Evolutionary conservation across 1,284 basidiomycete species (phyloP).

Genomic region (Ganoderma sp.): DNA sequence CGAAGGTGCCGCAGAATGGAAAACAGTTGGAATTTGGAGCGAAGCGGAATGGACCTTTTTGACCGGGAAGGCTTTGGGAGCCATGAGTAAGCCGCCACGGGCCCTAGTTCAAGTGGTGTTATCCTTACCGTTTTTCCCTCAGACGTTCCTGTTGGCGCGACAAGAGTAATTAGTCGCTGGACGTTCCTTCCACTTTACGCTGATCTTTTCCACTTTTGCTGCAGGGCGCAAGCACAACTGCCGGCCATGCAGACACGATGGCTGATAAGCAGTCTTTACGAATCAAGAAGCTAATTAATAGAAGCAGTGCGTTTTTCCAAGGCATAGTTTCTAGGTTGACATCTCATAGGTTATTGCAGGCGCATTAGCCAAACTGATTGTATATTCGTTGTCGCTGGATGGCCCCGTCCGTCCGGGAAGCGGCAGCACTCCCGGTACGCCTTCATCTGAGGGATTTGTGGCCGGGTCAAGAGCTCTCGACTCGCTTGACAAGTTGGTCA

Average conservation of each 20-base stretch:
- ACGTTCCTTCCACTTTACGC: constrained; percentile 15
- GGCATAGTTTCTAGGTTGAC: constrained; percentile 5
- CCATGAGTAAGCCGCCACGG: constrained; percentile 72
- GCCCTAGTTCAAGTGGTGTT: constrained; percentile 7
- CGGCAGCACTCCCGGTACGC: constrained; percentile 41
- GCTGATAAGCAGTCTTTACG: constrained; percentile 69
- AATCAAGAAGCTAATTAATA: constrained; percentile 61
- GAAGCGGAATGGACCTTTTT: constrained; percentile 86
- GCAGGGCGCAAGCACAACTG: constrained; percentile 68
- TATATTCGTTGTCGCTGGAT: constrained; percentile 92
- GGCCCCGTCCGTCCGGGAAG: constrained; percentile 59
- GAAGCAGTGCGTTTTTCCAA: constrained; percentile 5
- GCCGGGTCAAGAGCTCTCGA: constrained; percentile 92
- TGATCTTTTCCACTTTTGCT: constrained; percentile 10
- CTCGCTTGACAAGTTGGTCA: constrained; percentile 87
- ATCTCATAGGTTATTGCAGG: constrained; percentile 47
- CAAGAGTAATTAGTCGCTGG: constrained; percentile 51
- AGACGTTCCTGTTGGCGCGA: constrained; percentile 79
- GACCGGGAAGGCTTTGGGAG: constrained; percentile 85
- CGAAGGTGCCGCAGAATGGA: constrained; percentile 65
- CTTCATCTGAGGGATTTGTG: constrained; percentile 59
- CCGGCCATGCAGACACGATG: constrained; percentile 70
- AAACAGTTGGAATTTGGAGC: constrained; percentile 89
- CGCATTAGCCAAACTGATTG: constrained; percentile 85
- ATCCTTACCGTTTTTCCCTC: constrained; percentile 20